Base-by-base conservation (phyloP, 2,329 filamentous ascomycete species). In the Metarhizium anisopliae region DNA sequence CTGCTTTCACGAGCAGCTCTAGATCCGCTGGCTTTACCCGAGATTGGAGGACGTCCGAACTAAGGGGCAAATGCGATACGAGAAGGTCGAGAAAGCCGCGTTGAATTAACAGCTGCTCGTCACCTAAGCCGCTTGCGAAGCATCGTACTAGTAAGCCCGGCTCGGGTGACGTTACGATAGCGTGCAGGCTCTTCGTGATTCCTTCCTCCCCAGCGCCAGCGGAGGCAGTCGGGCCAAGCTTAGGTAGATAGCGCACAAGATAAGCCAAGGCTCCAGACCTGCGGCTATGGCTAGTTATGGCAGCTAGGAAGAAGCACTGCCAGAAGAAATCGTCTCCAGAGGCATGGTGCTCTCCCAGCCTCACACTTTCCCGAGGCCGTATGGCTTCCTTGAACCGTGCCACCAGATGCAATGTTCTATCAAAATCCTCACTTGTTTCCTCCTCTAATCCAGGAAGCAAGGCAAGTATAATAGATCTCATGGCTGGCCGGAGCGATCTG, bases 351-450 rank as follows among this genome's bases (percentile, higher is more conserved):
- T 68, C 70, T 36, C 72, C 82, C 60, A 77, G 77, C 54, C 71
- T 74, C 60, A 80, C 73, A 58, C 79, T 78, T 30, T 72, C 72
- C 8, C 71, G 63, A 32, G 84, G 74, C 56, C 85, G 78, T 63
- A 91, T 81, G 51, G 82, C 80, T 57, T 79, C 72, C 65, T 92
- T 90, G 68, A 97, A 84, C 56, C 81, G 84, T 63, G 94, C 87
- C 50, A 97, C 69, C 10, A 96, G 82, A 56, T 81, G 82, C 55
- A 96, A 70, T 2, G 92, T 95, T 54, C 89, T 82, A 59, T 97
- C 93, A 69, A 97, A 99, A 67, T 99, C 95, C 67, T 99, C 94
- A 61, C 92, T 95, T 8, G 90, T 95, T 69, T 97, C 94, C 62
- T 99, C 94, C 70, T 99, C 94, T 2, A 99, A 73, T 0, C 92